phyloP scores from a whole-genome alignment of 1,284 basidiomycete genomes.

The Butyriboletus appendiculatus region DNA sequence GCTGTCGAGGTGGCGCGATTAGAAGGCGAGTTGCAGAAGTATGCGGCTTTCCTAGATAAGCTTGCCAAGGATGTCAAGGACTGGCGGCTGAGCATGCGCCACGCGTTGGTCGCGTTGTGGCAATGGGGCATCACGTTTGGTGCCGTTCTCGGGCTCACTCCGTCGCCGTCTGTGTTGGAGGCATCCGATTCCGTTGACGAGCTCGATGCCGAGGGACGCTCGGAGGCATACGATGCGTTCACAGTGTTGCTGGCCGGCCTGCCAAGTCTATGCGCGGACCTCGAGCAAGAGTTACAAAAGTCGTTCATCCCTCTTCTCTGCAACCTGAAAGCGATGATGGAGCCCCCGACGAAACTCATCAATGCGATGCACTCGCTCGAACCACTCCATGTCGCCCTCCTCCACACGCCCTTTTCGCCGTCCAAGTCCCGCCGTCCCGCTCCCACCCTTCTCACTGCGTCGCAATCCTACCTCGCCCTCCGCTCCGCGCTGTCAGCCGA shows the following conservation, averaged over 20 bases:
- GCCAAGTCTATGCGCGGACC: conserved; percentile 52
- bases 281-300: conserved; percentile 54
- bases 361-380: conserved; percentile 69
- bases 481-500: conserved; percentile 68
- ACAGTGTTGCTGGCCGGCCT: conserved; percentile 54
- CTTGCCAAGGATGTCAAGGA: conserved; percentile 59
- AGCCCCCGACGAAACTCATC: conserved; percentile 63
- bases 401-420: conserved; percentile 56
- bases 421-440: conserved; percentile 60
- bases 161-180: conserved; percentile 38
- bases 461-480: conserved; percentile 71
- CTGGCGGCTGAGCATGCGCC: conserved; percentile 53
- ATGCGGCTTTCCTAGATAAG: conserved; percentile 55
- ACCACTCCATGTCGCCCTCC: conserved; percentile 63
- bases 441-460: conserved; percentile 63
- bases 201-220: conserved; percentile 27
- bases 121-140: conserved; percentile 67
- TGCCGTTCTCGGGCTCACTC: conserved; percentile 62
- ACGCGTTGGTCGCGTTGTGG: conserved; percentile 39
- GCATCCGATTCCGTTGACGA: conserved; percentile 12
- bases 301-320: conserved; percentile 57
- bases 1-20: conserved; percentile 54
- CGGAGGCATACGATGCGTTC: conserved; percentile 77
- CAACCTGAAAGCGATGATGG: conserved; percentile 54
- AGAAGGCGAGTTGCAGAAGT: conserved; percentile 55